These are phyloP conservation scores for Microdochium trichocladiopsis DNA, from an alignment of 2,329 filamentous ascomycete species.

Conservation along the genomic window DNA sequence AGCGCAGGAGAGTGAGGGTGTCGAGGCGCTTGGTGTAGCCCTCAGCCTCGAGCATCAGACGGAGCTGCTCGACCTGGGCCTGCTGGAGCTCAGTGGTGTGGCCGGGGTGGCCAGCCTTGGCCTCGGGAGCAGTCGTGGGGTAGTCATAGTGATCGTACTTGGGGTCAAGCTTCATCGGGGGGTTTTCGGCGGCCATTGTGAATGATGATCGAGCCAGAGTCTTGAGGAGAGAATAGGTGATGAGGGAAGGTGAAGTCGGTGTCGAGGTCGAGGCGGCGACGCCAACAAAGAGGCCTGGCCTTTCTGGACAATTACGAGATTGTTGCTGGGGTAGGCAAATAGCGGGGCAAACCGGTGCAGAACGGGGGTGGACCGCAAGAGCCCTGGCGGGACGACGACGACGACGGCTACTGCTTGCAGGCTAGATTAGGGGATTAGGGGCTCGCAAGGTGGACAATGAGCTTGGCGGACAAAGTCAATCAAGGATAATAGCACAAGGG, in stretches of 20 bases:
- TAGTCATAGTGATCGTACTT: slow-evolving; percentile 98
- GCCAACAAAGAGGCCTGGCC: background rate
- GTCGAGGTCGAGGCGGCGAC: background rate
- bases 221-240: background rate
- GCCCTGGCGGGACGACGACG: background rate
- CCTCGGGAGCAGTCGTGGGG: slow-evolving; percentile 67
- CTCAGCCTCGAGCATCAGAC: slow-evolving; percentile 74
- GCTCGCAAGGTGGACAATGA: too few species aligned
- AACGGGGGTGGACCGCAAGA: background rate
- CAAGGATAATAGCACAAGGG: too few species aligned
- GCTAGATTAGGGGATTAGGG: too few species aligned
- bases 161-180: slow-evolving; percentile 58
- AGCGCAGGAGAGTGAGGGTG: slow-evolving; percentile 85
- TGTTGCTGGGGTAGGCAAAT: slow-evolving; percentile 1
- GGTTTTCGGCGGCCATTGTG: slow-evolving; percentile 14
- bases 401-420: background rate
- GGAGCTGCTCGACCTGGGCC: slow-evolving; percentile 81
- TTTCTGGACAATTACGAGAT: background rate
- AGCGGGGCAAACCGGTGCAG: background rate
- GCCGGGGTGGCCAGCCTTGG: slow-evolving; percentile 75
- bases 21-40: slow-evolving; percentile 82
- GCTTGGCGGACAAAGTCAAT: too few species aligned
- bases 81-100: slow-evolving; percentile 82
- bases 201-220: background rate
- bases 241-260: background rate